Base-by-base conservation (phyloP, 2,329 filamentous ascomycete genomes). In the Ophiobolus disseminans region DNA sequence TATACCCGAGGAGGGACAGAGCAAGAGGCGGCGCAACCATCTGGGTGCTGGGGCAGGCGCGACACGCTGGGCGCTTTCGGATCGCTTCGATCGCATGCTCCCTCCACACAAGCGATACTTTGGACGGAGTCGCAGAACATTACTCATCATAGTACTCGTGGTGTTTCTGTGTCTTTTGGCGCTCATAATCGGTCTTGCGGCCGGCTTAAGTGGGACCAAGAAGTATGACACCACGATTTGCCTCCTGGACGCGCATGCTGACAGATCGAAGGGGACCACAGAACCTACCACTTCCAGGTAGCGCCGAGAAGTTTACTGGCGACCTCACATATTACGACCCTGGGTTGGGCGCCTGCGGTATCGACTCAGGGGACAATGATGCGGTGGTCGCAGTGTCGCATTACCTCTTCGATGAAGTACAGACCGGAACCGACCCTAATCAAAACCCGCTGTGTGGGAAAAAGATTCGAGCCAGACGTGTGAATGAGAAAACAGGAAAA, bases 281-380 rank as follows among this genome's bases (percentile, higher is more conserved):
- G 32, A 79, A 80, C 53, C 72, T 84, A 5, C 81, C 81, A 3
- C 74, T 84, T 6, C 82, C 82, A 2, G 75, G 73, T 19, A 77
- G 80, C 45, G 75, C 76, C 9, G 75, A 78, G 1, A 78, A 79
- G 0, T 84, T 82, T 60, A 79, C 75, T 3, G 87, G 86, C 42
- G 86, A 89, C 40, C 69, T 89, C 40, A 90, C 87, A 1, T 92
- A 86, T 74, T 92, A 88, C 69, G 74, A 76, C 14, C 82, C 87
- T 0, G 82, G 72, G 0, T 77, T 90, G 3, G 89, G 89, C 10
- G 85, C 88, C 0, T 93, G 90, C 66, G 89, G 89, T 4, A 71
- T 80, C 23, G 78, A 73, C 1, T 84, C 82, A 43, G 71, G 66
- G 1, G 75, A 78, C 6, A 72, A 68, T 6, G 86, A 91, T 47